phyloP scores from a whole-genome alignment of 345 rosid species.

The Orychophragmus violaceus region DNA sequence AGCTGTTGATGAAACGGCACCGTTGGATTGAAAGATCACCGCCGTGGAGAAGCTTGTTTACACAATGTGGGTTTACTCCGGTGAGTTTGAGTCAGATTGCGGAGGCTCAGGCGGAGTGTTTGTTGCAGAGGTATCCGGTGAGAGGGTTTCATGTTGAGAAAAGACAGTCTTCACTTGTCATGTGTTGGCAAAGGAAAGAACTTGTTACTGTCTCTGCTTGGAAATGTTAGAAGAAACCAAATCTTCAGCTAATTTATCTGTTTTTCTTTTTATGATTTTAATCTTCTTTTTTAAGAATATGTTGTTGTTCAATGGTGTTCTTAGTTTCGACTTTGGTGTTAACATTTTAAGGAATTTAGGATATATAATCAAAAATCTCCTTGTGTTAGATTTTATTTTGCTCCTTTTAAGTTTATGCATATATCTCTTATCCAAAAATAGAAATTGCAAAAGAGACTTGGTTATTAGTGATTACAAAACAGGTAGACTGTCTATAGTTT shows the following conservation, averaged over 20 bases:
- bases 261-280: background rate
- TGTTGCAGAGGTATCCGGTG: slow-evolving; percentile 59
- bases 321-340: slow-evolving; percentile 5
- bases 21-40: slow-evolving; percentile 44
- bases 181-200: slow-evolving; percentile 80
- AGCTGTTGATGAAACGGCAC: slow-evolving; percentile 52
- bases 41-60: slow-evolving; percentile 71
- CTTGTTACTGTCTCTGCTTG: slow-evolving; percentile 78
- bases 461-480: background rate
- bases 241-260: slow-evolving; percentile 4
- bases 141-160: slow-evolving; percentile 84
- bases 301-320: slow-evolving; percentile 18
- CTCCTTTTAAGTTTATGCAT: background rate
- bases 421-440: background rate
- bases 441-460: background rate
- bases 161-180: slow-evolving; percentile 60
- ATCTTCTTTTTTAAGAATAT: background rate
- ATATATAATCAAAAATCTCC: slow-evolving; percentile 23
- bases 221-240: slow-evolving; percentile 38
- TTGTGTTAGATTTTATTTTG: slow-evolving; percentile 16
- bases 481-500: background rate
- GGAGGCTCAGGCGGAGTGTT: slow-evolving; percentile 79
- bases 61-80: slow-evolving; percentile 61
- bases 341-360: slow-evolving; percentile 21
- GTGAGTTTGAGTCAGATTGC: slow-evolving; percentile 60